Evolutionary conservation across 2,329 filamentous ascomycete species (phyloP), one percentile per base, ranked within the genome.

Genomic region (Beauveria sp.): DNA sequence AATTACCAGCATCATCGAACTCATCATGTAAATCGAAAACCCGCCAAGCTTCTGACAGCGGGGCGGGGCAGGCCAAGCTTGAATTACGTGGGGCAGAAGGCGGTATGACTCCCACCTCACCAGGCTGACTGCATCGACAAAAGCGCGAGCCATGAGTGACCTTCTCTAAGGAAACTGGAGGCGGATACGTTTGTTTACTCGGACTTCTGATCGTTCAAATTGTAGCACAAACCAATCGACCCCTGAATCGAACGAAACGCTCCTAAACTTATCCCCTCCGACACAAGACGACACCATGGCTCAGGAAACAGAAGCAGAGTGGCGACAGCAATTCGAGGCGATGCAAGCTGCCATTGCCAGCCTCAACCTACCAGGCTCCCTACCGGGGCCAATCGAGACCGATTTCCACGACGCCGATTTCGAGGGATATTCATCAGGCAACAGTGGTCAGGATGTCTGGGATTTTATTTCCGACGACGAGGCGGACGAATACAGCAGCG

Each of bases 301-400:
- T 22, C 20, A 43, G 55, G 74, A 73, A 37, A 79, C 79, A 59
- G 79, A 82, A 67, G 72, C 76, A 24, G 82, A 89, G 83, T 97
- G 94, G 94, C 86, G 93, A 66, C 83, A 86, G 62, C 91, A 97
- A 72, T 84, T 96, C 67, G 83, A 85, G 30, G 85, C 89, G 37
- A 97, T 99, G 94, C 88, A 88, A 70, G 83, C 88, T 63, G 91
- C 92, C 48, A 85, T 97, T 62, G 89, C 89, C 47, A 84, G 88
- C 24, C 78, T 97, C 57, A 80, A 83, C 59, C 72, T 84, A n/a
- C 75, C 80, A 3, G 64, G 68, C 2, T 70, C 68, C 14, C 64
- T 69, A 30, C 57, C 74, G 43, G 78, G 80, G 64, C 72, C 77
- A 34, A 73, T 76, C 50, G 70, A 75, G 44, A 76, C 77, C 20